These are phyloP conservation scores for Candida rishiriensis DNA, from an alignment of 805 yeast genomes.

Conservation along the genomic window DNA sequence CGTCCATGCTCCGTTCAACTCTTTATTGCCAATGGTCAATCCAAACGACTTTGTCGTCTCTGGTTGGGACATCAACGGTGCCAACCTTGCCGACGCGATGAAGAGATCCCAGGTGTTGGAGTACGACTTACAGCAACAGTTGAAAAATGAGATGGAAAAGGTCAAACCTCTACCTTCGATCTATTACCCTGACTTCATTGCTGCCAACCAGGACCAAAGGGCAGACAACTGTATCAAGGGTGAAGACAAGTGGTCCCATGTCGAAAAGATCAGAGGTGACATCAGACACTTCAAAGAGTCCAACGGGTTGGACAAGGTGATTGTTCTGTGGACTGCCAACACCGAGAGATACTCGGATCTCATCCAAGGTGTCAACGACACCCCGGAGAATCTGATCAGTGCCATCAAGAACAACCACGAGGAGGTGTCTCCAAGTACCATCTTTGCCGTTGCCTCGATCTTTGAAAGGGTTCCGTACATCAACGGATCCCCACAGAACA, in stretches of 20 bases:
- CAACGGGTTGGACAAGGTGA: conserved; percentile 78
- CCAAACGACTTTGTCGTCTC: conserved; percentile 89
- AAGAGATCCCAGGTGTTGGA: conserved; percentile 84
- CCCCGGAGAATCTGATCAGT: conserved; percentile 70
- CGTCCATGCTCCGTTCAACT: conserved; percentile 88
- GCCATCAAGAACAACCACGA: conserved; percentile 74
- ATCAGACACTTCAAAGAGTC: conserved; percentile 69
- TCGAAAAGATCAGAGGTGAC: conserved; percentile 79
- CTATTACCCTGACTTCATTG: conserved; percentile 95
- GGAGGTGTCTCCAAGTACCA: conserved; percentile 89
- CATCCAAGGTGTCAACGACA: conserved; percentile 78
- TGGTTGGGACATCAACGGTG: conserved; percentile 90
- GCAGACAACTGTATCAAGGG: conserved; percentile 80
- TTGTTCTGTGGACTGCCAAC: conserved; percentile 95
- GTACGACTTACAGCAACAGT: conserved; percentile 73
- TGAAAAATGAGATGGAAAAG: conserved; percentile 56
- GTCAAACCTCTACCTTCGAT: conserved; percentile 75
- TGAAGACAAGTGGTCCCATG: conserved; percentile 81
- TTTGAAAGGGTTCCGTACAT: conserved; percentile 86
- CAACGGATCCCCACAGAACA: conserved; percentile 96
- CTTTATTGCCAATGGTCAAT: conserved; percentile 78
- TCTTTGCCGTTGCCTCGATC: conserved; percentile 90
- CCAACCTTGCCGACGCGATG: conserved; percentile 72
- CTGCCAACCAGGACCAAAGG: conserved; percentile 87
- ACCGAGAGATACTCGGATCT: conserved; percentile 87